Percentiles rank a stretch among this genome's conserved stretches.
Conservation (phyloP, 2,329 filamentous ascomycete genomes). For the Aspergillus transmontanensis region DNA sequence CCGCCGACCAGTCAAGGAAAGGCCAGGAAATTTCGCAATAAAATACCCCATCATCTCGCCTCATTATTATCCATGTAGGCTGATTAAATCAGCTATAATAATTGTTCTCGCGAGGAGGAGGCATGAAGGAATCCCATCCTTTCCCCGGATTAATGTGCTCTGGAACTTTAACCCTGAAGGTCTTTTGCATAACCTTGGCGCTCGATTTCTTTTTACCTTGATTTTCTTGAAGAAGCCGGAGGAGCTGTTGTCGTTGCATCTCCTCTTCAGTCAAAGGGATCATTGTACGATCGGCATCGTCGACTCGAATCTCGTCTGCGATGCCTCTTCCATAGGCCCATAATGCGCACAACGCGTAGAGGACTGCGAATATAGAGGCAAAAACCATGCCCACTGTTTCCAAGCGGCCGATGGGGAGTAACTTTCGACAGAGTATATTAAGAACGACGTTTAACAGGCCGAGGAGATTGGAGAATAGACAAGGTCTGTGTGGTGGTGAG, state of each 20-base stretch:
- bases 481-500: slow-evolving; percentile 22
- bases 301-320: slow-evolving; percentile 10
- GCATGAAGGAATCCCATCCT: slow-evolving; percentile 25
- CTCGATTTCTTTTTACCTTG: slow-evolving; percentile 23
- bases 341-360: slow-evolving; percentile 31
- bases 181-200: slow-evolving; percentile 25
- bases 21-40: neutral
- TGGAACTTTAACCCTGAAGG: slow-evolving; percentile 31
- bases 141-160: slow-evolving; percentile 22
- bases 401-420: slow-evolving; percentile 30
- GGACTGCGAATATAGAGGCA: slow-evolving; percentile 28
- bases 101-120: slow-evolving; percentile 8
- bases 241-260: slow-evolving; percentile 42
- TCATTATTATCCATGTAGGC: neutral
- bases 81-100: slow-evolving; percentile 3
- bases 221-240: slow-evolving; percentile 37
- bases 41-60: neutral
- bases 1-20: neutral
- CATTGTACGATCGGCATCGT: slow-evolving; percentile 14
- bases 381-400: slow-evolving; percentile 31
- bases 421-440: slow-evolving; percentile 32
- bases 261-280: slow-evolving; percentile 39
- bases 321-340: slow-evolving; percentile 27
- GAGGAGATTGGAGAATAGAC: slow-evolving; percentile 31
- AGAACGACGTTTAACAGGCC: slow-evolving; percentile 38